Evolutionary conservation across 2,329 filamentous ascomycete genomes (phyloP), one percentile per base, ranked within the genome.

Genomic region (Exophiala oligosperma): DNA sequence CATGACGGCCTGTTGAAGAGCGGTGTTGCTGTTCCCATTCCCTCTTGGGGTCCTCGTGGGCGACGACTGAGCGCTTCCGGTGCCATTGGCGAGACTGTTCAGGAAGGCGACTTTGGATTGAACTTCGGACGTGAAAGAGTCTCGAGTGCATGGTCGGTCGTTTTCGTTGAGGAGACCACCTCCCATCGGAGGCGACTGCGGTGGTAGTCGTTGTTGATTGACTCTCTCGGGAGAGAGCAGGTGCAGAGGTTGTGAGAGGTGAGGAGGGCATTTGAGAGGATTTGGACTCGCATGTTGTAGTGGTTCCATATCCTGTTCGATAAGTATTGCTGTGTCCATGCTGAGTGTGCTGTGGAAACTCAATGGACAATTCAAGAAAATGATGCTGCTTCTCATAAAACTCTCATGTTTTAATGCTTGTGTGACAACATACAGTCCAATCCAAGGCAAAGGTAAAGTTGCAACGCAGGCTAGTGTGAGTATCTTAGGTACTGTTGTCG

Each of bases 91-190:
- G n/a, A 80, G 68, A 40, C 69, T 72, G 64, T 80, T 80, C 50
- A 80, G 67, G 56, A 76, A 79, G 4, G 77, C 78, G 52, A 80
- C 77, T 66, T 77, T 79, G 32, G 75, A 68, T 60, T 79, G 77
- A 1, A 80, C 77, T 61, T 79, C 78, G 8, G 64, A 62, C 26
- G 69, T 71, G 54, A 74, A 76, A 46, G 71, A 71, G 24, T 75
- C 72, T 1, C 72, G 63, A 5, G 68, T 69, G 7, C 72, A 61
- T 1, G 73, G 62, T 17, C 59, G 56, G 9, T 59, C 59, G 28
- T 63, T 63, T 14, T 65, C 63, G 41, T 56, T 52, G 11, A 61
- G 51, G 24, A 48, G 58, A 54, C 43, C 56, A 52, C 77, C 17
- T 17, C 17, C 73, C 29, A 73, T 54, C 4, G 74, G 74, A 7